These are phyloP conservation scores for Byssothecium circinans DNA, from an alignment of 2,329 filamentous ascomycete genomes.

Conservation along the genomic window DNA sequence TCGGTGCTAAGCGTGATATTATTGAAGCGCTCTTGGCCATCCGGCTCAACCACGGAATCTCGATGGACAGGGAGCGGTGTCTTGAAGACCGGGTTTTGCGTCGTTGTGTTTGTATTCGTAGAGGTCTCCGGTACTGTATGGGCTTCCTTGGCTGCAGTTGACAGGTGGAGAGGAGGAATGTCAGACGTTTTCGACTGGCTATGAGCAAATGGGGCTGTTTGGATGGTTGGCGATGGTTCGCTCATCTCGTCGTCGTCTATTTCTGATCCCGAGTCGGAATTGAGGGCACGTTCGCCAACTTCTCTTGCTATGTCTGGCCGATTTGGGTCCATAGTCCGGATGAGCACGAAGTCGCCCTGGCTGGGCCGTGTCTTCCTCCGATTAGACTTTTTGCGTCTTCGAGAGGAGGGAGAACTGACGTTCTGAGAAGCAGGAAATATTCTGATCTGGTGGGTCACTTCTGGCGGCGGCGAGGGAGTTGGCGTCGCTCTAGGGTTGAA, in stretches of 20 bases:
- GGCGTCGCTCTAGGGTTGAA: slow-evolving; percentile 51
- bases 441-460: slow-evolving; percentile 25
- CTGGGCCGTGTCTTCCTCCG: slow-evolving; percentile 57
- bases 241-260: slow-evolving; percentile 48
- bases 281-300: slow-evolving; percentile 58
- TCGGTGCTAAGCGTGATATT: slow-evolving; percentile 9
- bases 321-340: slow-evolving; percentile 65
- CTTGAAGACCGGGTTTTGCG: slow-evolving; percentile 11
- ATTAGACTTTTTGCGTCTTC: slow-evolving; percentile 54
- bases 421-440: slow-evolving; percentile 23
- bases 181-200: slow-evolving; percentile 9
- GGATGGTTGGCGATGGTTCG: slow-evolving; percentile 17
- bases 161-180: slow-evolving; percentile 13
- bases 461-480: slow-evolving; percentile 55
- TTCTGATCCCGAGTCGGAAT: slow-evolving; percentile 48
- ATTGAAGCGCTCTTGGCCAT: slow-evolving; percentile 10
- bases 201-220: slow-evolving; percentile 9
- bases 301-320: slow-evolving; percentile 64
- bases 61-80: slow-evolving; percentile 13
- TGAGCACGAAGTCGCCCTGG: slow-evolving; percentile 68
- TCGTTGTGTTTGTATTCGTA: slow-evolving; percentile 9
- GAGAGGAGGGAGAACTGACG: slow-evolving; percentile 48
- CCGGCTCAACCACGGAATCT: slow-evolving; percentile 22
- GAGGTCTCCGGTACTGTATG: slow-evolving; percentile 13
- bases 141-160: slow-evolving; percentile 23